Evolutionary conservation across 257 asterid genomes (phyloP).

Genomic region (Cordia subcordata): DNA sequence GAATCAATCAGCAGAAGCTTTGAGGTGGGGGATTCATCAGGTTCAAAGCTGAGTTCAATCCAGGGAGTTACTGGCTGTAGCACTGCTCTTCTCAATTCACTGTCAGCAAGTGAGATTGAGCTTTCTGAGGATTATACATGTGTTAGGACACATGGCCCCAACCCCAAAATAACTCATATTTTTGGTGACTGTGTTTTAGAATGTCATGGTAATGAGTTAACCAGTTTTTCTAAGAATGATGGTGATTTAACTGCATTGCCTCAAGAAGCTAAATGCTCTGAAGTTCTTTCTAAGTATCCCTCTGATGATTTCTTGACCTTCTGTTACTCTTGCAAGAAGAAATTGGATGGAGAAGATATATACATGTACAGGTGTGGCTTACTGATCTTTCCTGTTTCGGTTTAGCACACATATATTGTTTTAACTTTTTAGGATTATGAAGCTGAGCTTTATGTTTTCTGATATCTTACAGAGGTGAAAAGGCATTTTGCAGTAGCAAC

Average conservation of each 20-base stretch:
- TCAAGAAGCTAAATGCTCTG: slow-evolving; percentile 20
- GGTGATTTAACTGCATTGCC: slow-evolving; percentile 20
- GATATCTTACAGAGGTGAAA: slow-evolving; percentile 65
- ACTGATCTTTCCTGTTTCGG: neutral
- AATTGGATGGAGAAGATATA: slow-evolving; percentile 80
- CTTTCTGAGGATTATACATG: slow-evolving; percentile 95
- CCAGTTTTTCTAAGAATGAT: slow-evolving; percentile 29
- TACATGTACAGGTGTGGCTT: slow-evolving; percentile 75
- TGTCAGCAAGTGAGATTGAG: slow-evolving; percentile 70
- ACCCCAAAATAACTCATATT: slow-evolving; percentile 84
- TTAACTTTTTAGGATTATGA: neutral
- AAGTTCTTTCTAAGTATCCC: slow-evolving; percentile 30
- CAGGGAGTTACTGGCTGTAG: slow-evolving; percentile 22
- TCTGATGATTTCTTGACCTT: slow-evolving; percentile 61
- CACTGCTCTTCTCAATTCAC: slow-evolving; percentile 30
- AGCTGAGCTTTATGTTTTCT: slow-evolving; percentile 6
- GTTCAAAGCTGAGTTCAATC: slow-evolving; percentile 28
- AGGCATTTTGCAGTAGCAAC: slow-evolving; percentile 74
- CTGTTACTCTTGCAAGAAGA: slow-evolving; percentile 73
- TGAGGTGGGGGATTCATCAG: neutral
- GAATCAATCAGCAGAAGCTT: slow-evolving; percentile 5
- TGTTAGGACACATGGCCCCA: slow-evolving; percentile 77
- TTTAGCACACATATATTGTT: slow-evolving; percentile 2
- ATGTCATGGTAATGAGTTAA: slow-evolving; percentile 45
- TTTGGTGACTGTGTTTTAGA: slow-evolving; percentile 86